These are phyloP conservation scores for Ceratocystis variospora DNA, from an alignment of 2,329 filamentous ascomycete species.

Conservation along the genomic window DNA sequence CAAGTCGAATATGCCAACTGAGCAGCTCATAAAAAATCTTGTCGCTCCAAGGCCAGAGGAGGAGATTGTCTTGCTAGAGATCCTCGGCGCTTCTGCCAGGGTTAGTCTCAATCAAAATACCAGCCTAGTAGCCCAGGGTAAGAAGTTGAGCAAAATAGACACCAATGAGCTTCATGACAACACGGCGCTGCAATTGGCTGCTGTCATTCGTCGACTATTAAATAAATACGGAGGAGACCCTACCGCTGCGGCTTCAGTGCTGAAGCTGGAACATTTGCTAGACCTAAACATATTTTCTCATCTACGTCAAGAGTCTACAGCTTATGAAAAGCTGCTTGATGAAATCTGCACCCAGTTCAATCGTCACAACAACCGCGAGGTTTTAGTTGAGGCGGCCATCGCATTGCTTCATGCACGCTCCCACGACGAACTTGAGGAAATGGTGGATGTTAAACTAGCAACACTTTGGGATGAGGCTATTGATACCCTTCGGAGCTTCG, in stretches of 20 bases:
- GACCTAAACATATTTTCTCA: constrained; percentile 81
- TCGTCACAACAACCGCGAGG: constrained; percentile 74
- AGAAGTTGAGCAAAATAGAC: constrained; percentile 46
- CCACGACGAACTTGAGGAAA: constrained; percentile 77
- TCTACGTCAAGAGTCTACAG: constrained; percentile 69
- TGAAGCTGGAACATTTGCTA: constrained; percentile 73
- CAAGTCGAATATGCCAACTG: constrained; percentile 38
- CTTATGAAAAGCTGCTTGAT: constrained; percentile 68
- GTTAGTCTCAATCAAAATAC: constrained; percentile 46
- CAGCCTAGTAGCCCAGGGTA: constrained; percentile 27
- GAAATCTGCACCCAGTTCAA: constrained; percentile 91
- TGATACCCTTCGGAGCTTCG: constrained; percentile 56
- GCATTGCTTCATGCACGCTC: constrained; percentile 74
- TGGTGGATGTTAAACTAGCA: constrained; percentile 66
- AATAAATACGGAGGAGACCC: constrained; percentile 90
- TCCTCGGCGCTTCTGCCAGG: constrained; percentile 71
- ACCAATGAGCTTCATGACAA: constrained; percentile 61
- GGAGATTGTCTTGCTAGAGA: constrained; percentile 73
- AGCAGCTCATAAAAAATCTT: constrained; percentile 52
- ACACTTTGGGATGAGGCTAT: constrained; percentile 76
- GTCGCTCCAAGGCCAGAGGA: constrained; percentile 63
- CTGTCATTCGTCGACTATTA: constrained; percentile 67
- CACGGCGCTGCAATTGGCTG: constrained; percentile 62
- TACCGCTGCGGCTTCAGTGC: constrained; percentile 69
- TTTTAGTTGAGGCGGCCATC: constrained; percentile 69